Evolutionary conservation across 768 basidiomycete species (phyloP).

Genomic region (Zangia roseola): DNA sequence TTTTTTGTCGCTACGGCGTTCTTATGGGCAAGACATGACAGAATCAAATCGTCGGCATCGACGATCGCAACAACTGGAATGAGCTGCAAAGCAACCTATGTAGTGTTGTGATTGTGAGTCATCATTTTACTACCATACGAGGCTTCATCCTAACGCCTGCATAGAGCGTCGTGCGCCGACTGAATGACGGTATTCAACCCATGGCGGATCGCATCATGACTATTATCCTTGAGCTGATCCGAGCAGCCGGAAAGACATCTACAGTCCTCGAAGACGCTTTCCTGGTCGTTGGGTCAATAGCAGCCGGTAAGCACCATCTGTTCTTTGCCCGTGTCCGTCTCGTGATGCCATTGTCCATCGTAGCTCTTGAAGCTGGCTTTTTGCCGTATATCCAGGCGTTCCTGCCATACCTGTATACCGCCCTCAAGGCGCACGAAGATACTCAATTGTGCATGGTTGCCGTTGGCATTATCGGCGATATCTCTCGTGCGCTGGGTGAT

Average conservation of each 20-base stretch:
- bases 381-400: conserved; percentile 83
- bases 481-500: conserved; percentile 91
- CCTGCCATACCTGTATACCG: conserved; percentile 82
- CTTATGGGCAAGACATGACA: conserved; percentile 28
- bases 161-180: conserved; percentile 83
- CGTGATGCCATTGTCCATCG: conserved; percentile 4
- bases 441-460: conserved; percentile 94
- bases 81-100: conserved; percentile 96
- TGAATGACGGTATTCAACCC: conserved; percentile 79
- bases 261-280: conserved; percentile 97
- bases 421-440: conserved; percentile 91
- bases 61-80: conserved; percentile 99
- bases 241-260: conserved; percentile 86
- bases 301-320: conserved; percentile 49
- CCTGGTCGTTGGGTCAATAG: conserved; percentile 86
- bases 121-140: not conserved
- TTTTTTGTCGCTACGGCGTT: not conserved
- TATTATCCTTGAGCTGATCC: conserved; percentile 78
- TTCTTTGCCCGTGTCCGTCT: not conserved
- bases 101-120: conserved; percentile 78
- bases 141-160: conserved; percentile 2
- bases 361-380: conserved; percentile 77
- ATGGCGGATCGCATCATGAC: conserved; percentile 96
- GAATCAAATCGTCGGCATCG: conserved; percentile 92
- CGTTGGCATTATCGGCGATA: conserved; percentile 93